A percentile compares a stretch with the other conserved stretches of the same genome.
These are phyloP conservation scores for Neodidymelliopsis sp. DNA, from an alignment of 2,329 filamentous ascomycete species.

Conservation along the genomic window DNA sequence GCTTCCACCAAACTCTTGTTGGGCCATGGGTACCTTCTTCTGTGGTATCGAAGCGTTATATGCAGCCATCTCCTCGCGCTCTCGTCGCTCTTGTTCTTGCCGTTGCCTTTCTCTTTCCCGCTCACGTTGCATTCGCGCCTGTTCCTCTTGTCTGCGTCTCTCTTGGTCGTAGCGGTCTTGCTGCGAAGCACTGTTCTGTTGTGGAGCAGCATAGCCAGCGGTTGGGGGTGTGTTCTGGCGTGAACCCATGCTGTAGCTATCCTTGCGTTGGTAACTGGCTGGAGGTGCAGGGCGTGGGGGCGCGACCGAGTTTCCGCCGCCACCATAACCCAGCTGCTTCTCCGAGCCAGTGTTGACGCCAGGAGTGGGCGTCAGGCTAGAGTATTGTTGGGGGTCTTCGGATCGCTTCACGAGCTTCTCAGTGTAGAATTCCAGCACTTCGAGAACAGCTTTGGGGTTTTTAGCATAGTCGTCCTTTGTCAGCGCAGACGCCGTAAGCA, in stretches of 20 bases:
- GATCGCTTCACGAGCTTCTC: slow-evolving; percentile 77
- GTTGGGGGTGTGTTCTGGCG: slow-evolving; percentile 44
- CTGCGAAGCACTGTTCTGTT: slow-evolving; percentile 43
- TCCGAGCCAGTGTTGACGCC: slow-evolving; percentile 57
- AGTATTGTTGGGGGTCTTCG: slow-evolving; percentile 73
- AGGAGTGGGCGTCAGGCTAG: slow-evolving; percentile 73
- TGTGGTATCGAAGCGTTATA: slow-evolving; percentile 92
- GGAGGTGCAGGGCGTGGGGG: slow-evolving; percentile 58
- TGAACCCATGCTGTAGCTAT: slow-evolving; percentile 51
- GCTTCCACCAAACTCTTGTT: slow-evolving; percentile 84
- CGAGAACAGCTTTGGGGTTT: slow-evolving; percentile 76
- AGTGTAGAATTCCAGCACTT: slow-evolving; percentile 85
- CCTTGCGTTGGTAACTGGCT: slow-evolving; percentile 52
- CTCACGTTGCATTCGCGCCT: slow-evolving; percentile 44
- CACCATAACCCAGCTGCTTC: slow-evolving; percentile 58
- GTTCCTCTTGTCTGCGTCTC: slow-evolving; percentile 51
- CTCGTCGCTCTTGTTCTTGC: slow-evolving; percentile 54
- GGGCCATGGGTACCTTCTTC: slow-evolving; percentile 78
- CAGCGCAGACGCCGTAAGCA: slow-evolving; percentile 94
- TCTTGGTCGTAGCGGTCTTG: slow-evolving; percentile 42
- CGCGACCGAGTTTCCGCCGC: slow-evolving; percentile 55
- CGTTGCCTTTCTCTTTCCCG: slow-evolving; percentile 50
- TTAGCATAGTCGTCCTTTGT: slow-evolving; percentile 99
- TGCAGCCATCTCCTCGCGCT: slow-evolving; percentile 77
- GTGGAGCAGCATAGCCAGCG: slow-evolving; percentile 38